phyloP scores from a whole-genome alignment of 768 basidiomycete genomes.

The Mycena latifolia region DNA sequence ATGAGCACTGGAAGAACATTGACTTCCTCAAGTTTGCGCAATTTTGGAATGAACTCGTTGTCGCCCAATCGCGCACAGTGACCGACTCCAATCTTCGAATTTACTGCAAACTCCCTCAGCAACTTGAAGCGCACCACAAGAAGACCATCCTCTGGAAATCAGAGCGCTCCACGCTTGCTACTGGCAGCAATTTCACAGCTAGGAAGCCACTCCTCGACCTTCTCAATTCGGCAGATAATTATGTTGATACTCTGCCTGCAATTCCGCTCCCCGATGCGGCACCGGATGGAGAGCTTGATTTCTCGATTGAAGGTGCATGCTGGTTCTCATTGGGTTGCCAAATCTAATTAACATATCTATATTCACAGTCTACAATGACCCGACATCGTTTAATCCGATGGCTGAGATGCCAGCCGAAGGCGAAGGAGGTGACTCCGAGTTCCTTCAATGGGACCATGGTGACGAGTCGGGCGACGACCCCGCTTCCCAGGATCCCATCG shows the following conservation, averaged over 20 bases:
- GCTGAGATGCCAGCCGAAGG: not conserved
- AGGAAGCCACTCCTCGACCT: not conserved
- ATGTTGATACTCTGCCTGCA: not conserved
- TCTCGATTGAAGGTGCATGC: conserved; percentile 5
- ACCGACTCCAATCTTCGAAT: conserved; percentile 6
- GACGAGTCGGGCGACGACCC: no score
- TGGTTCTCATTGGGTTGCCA: no score
- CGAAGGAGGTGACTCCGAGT: not conserved
- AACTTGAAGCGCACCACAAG: conserved; percentile 9
- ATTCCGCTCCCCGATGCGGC: not conserved
- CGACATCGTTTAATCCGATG: not conserved
- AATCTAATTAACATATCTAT: not conserved
- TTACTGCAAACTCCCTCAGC: conserved; percentile 7
- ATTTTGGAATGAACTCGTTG: conserved; percentile 8
- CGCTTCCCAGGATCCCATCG: no score
- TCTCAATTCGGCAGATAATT: not conserved
- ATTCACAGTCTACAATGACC: not conserved
- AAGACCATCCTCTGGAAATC: conserved; percentile 8
- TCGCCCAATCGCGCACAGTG: not conserved
- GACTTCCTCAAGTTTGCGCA: not conserved
- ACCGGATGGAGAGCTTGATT: conserved; percentile 2
- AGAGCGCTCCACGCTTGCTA: not conserved
- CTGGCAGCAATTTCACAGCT: conserved; percentile 3
- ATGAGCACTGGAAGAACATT: conserved; percentile 5
- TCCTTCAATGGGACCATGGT: not conserved